Evolutionary conservation across 805 yeast species (phyloP).

Genomic region (Kluyveromyces starmeri): DNA sequence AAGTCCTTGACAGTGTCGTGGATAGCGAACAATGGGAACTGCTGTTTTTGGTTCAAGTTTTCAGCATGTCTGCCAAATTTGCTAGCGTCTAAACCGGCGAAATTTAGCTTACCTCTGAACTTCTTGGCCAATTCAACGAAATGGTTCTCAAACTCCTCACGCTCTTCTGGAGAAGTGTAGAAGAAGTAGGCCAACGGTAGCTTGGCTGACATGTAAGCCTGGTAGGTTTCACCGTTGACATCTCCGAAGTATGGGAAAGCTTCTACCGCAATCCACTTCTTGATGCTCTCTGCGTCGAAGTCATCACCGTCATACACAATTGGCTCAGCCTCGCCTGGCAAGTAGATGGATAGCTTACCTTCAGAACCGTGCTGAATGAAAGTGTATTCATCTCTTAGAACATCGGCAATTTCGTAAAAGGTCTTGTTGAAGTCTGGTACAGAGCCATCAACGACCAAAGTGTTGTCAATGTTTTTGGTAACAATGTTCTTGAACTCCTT

Average conservation of each 20-base stretch:
- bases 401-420: conserved; percentile 52
- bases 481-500: conserved; percentile 33
- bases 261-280: conserved; percentile 39
- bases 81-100: conserved; percentile 81
- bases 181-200: conserved; percentile 85
- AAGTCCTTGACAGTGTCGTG: conserved; percentile 61
- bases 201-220: conserved; percentile 59
- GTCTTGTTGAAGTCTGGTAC: conserved; percentile 41
- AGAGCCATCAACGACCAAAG: conserved; percentile 50
- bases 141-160: conserved; percentile 41
- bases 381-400: conserved; percentile 51
- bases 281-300: conserved; percentile 14
- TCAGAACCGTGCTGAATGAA: conserved; percentile 43
- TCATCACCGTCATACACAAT: conserved; percentile 24
- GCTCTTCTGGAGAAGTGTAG: conserved; percentile 61
- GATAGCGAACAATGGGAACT: conserved; percentile 84
- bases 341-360: conserved; percentile 25
- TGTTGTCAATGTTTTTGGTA: conserved; percentile 32
- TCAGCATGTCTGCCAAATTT: conserved; percentile 80
- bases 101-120: conserved; percentile 71
- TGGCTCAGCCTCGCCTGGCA: conserved; percentile 27
- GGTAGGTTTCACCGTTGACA: conserved; percentile 71
- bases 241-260: conserved; percentile 82
- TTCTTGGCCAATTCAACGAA: conserved; percentile 61
- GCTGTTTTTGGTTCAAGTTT: conserved; percentile 72